Evolutionary conservation across 1,284 basidiomycete genomes (phyloP), one percentile per base, ranked within the genome.

Genomic region (Sphaerobolus stellatus): DNA sequence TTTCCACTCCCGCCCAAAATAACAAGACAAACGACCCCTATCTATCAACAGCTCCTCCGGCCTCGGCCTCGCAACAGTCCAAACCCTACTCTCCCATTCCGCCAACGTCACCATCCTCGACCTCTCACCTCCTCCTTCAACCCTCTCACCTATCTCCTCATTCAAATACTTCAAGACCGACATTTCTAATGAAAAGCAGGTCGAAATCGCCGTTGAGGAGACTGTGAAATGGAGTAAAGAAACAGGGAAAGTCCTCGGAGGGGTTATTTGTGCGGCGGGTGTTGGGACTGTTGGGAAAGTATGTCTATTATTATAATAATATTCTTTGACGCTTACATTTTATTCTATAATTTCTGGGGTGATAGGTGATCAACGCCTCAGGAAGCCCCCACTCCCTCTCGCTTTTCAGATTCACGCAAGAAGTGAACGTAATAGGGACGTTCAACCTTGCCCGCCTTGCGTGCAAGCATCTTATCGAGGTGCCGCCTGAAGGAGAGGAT

Each of bases 391-490:
- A 80, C 58, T 68, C 73, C 8, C 67, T 79, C 24, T 77, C 77
- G 40, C 59, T 79, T 1, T 83, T 79, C 79, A 69, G 82, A 48
- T 75, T 80, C 54, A 71, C 73, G 2, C 58, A 82, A 9, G 73
- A 65, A 8, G 75, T 82, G 33, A 83, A 83, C 58, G 64, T 82
- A 18, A 77, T 78, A 1, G 81, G 53, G 16, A 71, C 76, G 2
- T 82, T 82, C 68, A 78, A 83, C 60, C 69, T 82, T 36, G 78
- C 78, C 14, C 70, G 81, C n/a, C 66, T 81, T 20, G 78, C 71
- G 24, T 68, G 80, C 56, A 71, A 77, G 57, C 72, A 82, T 58
- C 68, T 83, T 27, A 67, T 77, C n/a, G 67, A 71, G 18, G 75
- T 76, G 33, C 63, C 69, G 2, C 75, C 78, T 2, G 79, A 81